A percentile compares a stretch with the other conserved stretches of the same genome.
phyloP scores from a whole-genome alignment of 805 yeast genomes.

The Kluyveromyces dobzhanskii region DNA sequence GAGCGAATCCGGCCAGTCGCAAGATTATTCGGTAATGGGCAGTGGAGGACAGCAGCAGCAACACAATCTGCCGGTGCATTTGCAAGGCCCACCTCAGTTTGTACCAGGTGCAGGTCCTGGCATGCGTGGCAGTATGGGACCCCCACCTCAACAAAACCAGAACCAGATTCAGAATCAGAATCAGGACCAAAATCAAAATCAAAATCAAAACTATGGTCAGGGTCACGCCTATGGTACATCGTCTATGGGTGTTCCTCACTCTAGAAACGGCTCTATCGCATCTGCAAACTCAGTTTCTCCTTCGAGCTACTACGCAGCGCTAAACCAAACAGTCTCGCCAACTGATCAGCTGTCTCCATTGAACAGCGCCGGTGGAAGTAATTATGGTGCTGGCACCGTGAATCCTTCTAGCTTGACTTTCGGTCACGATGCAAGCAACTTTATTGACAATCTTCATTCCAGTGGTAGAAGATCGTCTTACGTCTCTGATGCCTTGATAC shows the following conservation, averaged over 20 bases:
- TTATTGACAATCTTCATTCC: slow-evolving; percentile 15
- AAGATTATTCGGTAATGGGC: background rate
- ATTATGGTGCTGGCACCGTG: slow-evolving; percentile 6
- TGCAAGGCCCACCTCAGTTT: slow-evolving; percentile 2
- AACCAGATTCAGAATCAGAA: too few relatives aligned
- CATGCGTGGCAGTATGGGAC: background rate
- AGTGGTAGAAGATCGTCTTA: slow-evolving; percentile 66
- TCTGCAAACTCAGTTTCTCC: slow-evolving; percentile 6
- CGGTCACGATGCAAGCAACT: slow-evolving; percentile 2
- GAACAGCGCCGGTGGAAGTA: slow-evolving; percentile 5
- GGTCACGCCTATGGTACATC: background rate
- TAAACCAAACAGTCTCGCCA: slow-evolving; percentile 9
- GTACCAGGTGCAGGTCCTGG: background rate
- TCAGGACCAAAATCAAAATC: too few relatives aligned
- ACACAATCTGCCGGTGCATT: background rate
- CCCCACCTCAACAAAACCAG: background rate
- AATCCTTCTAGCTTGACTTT: slow-evolving; percentile 1
- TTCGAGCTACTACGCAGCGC: slow-evolving; percentile 9
- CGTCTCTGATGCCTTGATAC: slow-evolving; percentile 56
- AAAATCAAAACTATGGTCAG: too few relatives aligned
- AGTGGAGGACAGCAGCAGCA: background rate
- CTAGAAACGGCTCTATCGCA: slow-evolving; percentile 3
- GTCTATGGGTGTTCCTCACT: background rate
- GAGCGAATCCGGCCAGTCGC: background rate
- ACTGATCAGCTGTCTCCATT: slow-evolving; percentile 8